Base-by-base conservation (phyloP, 768 basidiomycete genomes). In the Boletus insuetus region DNA sequence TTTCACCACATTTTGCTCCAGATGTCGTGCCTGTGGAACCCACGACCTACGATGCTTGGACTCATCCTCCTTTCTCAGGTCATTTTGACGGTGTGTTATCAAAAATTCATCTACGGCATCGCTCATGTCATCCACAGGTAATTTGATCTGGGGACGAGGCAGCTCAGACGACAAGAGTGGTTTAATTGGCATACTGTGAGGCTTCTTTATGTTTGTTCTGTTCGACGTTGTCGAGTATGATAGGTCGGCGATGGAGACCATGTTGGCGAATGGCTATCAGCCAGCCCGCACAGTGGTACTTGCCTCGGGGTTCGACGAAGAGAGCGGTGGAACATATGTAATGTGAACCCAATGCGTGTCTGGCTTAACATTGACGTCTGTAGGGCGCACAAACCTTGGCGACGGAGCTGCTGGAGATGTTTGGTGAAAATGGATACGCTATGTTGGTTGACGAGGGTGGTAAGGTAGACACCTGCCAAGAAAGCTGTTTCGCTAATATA, bases 401-500 rank as follows among this genome's bases (percentile, higher is more conserved):
- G 0, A 63, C 72, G 12, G 73, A 73, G 43, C 71, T 97, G 31
- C 67, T 82, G 45, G 60, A 77, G 3, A 77, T 75, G 16, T 95
- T 90, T 65, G 94, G 93, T 35, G 67, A 80, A 55, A 70, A 92
- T 63, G 80, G 82, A 5, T 84, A 92, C 65, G 83, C 89, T 0
- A 77, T 96, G 66, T 69, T 97, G 43, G 77, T 98, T 34, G 95
- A 98, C 64, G 95, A 98, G 76, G 94, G 94, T 34, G 82, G 91
- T 85, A 68, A 63, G 75, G 68, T 26, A 34, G 42, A 35, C 12
- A 8, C 44, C 14, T 37, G 3, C n/a, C 42, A 13, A 42, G n/a
- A 32, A 46, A 17, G 26, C 16, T 6, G 17, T 16, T 16, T 4
- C 47, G 22, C 49, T 55, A 49, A 54, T 29, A 43, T 4, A 39